Base-by-base conservation (phyloP, 2,329 filamentous ascomycete genomes). In the Apiospora aurea region DNA sequence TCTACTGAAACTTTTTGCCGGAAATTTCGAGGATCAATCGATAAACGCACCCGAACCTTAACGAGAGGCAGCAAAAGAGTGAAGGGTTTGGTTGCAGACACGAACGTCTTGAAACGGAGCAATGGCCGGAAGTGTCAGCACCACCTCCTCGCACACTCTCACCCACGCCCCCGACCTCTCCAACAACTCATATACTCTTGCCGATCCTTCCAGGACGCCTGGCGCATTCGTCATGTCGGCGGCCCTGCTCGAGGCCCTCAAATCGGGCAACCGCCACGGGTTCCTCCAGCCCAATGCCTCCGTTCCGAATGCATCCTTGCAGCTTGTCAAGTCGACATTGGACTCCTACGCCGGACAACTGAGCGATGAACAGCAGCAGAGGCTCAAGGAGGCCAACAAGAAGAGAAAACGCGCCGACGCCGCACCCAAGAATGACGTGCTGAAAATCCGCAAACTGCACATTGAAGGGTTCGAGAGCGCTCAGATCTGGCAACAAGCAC, bases 401-500 rank as follows among this genome's bases (percentile, higher is more conserved):
- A 97, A 97, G 85, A 87, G 93, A 74, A 97, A 96, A 86, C 87
- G 93, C 75, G 83, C 74, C 57, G 78, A 87, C 51, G 79, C 82
- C 38, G 82, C 81, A 4, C 83, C 87, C 69, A 81, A 82, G 46
- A 77, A 83, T 67, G 83, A 89, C 75, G 84, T 93, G 1, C 79
- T 98, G 74, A 94, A 94, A 77, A 85, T 97, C 77, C 92, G 93
- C 77, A 95, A 93, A 81, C 85, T 99, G 21, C 93, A 98, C 80
- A 86, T 94, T 8, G 91, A 97, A 72, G 96, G 96, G 0, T 97
- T 98, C 77, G 93, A 93, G 77, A 92, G 93, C 14, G 90, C 92
- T 26, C 96, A 98, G 82, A 91, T 99, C 61, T 99, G 96, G 93
- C 94, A 98, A 82, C 96, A 99, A 84, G 93, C 94, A 11, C 92